Evolutionary conservation across 2,329 filamentous ascomycete species (phyloP).

Genomic region (Metarhizium album): DNA sequence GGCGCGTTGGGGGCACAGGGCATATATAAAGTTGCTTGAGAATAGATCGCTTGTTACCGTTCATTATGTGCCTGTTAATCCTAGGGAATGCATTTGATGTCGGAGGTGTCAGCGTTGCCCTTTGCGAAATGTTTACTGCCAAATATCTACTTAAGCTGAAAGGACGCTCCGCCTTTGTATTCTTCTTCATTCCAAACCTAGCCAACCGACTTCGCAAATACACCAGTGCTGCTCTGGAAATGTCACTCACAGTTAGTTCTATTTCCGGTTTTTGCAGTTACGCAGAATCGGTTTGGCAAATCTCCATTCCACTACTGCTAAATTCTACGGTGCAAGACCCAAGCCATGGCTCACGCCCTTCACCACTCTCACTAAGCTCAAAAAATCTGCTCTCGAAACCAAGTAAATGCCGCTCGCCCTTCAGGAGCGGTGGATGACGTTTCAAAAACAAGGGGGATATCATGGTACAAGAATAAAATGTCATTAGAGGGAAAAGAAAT

Average conservation of each 20-base stretch:
- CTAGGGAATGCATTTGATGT: too few species aligned
- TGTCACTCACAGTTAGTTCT: neutral
- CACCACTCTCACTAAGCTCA: neutral
- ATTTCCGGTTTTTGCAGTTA: neutral
- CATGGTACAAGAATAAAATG: slow-evolving; percentile 6
- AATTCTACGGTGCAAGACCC: neutral
- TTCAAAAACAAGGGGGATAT: slow-evolving; percentile 8
- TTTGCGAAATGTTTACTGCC: too few species aligned
- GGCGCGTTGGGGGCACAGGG: neutral
- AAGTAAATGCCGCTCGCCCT: too few species aligned
- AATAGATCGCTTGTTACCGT: slow-evolving; percentile 6
- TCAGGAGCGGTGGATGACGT: neutral
- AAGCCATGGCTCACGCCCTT: neutral
- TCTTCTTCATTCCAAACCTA: too few species aligned
- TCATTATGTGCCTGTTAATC: neutral
- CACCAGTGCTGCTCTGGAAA: too few species aligned
- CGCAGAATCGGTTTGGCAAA: neutral
- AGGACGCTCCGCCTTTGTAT: too few species aligned
- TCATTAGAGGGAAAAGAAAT: neutral
- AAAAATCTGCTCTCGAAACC: neutral
- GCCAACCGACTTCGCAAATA: too few species aligned
- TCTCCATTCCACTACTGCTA: neutral
- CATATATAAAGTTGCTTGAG: slow-evolving; percentile 1
- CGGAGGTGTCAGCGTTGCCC: neutral
- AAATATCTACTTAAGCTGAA: too few species aligned